Conservation (phyloP, 371 early-diverging fungal species). For the Umbelopsis sp. region DNA sequence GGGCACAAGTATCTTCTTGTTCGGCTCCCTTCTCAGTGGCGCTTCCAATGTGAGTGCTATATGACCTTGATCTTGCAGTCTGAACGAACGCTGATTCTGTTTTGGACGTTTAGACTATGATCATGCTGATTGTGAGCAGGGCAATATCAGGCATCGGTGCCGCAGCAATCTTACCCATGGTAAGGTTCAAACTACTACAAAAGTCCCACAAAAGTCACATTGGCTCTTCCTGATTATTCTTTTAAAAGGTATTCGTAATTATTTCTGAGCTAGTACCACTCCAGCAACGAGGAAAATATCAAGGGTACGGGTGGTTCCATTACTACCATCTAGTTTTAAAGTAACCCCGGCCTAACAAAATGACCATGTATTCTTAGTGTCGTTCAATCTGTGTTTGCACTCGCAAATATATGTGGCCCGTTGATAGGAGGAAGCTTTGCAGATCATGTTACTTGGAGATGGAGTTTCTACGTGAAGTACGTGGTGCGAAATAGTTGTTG, state of each 20-base stretch:
- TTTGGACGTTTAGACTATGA: constrained; percentile 41
- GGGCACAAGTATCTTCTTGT: constrained; percentile 61
- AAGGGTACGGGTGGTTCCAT: constrained; percentile 38
- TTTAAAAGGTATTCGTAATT: constrained; percentile 56
- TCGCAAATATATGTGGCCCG: constrained; percentile 49
- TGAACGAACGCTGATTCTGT: too few relatives aligned
- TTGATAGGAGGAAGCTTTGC: constrained; percentile 49
- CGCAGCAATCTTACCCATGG: constrained; percentile 58
- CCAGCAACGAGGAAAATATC: constrained; percentile 61
- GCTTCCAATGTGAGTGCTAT: constrained; percentile 38
- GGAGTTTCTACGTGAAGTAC: constrained; percentile 54
- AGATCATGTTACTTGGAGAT: constrained; percentile 46
- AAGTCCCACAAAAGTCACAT: neutral
- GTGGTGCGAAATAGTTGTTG: neutral
- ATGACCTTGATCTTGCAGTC: too few relatives aligned
- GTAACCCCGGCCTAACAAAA: neutral
- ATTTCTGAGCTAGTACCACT: constrained; percentile 65
- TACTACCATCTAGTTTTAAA: neutral
- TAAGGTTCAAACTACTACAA: constrained; percentile 9
- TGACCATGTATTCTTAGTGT: constrained; percentile 24
- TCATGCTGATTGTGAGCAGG: constrained; percentile 65
- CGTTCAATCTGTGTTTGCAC: constrained; percentile 48
- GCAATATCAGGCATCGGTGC: constrained; percentile 68
- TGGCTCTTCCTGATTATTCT: neutral
- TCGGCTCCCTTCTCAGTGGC: constrained; percentile 67